A percentile compares a stretch with the other conserved stretches of the same genome.
Conservation (phyloP, 352 stramenopile species). For the Globisporangium alternatum region DNA sequence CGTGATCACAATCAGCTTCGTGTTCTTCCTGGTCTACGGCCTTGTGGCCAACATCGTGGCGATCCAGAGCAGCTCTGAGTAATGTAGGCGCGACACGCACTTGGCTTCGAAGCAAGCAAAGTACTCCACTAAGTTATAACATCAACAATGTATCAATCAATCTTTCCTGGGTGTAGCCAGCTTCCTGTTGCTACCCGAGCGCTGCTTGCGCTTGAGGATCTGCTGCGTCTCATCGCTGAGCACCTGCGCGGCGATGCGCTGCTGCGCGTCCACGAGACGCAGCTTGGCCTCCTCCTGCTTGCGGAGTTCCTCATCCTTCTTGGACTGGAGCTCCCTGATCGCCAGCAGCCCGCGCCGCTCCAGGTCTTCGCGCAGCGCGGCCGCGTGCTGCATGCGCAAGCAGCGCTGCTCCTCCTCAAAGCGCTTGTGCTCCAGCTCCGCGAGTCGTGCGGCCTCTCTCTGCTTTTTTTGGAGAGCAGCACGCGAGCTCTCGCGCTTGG, state of each 20-base stretch:
- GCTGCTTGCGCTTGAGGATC: constrained; percentile 20
- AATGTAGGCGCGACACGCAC: not conserved
- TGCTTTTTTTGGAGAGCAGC: constrained; percentile 26
- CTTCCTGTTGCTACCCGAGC: not conserved
- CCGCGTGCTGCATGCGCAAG: constrained; percentile 24
- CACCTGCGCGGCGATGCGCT: constrained; percentile 32
- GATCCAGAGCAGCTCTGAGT: constrained; percentile 7
- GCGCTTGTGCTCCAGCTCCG: constrained; percentile 23
- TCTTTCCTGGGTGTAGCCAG: not conserved
- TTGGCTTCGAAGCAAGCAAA: not conserved
- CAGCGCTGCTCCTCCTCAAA: constrained; percentile 31
- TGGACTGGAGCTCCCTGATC: constrained; percentile 39
- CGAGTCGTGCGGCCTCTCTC: constrained; percentile 20
- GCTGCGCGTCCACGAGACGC: constrained; percentile 27
- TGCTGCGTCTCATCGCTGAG: constrained; percentile 42
- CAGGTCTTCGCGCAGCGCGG: constrained; percentile 33
- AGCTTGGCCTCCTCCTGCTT: constrained; percentile 32
- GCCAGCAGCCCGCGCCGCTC: constrained; percentile 35
- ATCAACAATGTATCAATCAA: not conserved
- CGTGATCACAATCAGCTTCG: constrained; percentile 26
- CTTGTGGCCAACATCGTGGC: constrained; percentile 32
- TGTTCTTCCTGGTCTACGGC: constrained; percentile 27
- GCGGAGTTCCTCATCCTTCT: constrained; percentile 44
- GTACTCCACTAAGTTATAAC: not conserved
- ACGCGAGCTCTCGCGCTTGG: constrained; percentile 29